Evolutionary conservation across 495 filamentous ascomycete genomes (phyloP).

Genomic region (Xylaria castorea): DNA sequence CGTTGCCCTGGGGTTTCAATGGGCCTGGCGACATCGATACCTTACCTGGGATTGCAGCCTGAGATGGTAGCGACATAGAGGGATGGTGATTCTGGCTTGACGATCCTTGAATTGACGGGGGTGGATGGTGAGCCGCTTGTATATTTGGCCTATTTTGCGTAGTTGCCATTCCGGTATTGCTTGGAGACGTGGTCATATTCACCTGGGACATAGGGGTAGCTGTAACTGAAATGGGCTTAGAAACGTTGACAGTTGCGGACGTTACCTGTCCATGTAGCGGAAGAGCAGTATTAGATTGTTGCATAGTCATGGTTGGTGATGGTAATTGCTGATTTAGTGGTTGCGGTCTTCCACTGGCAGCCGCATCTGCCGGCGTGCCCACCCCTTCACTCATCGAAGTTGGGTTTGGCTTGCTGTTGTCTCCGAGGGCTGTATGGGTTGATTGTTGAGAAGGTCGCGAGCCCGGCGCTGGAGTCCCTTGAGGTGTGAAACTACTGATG

Average conservation of each 20-base stretch:
- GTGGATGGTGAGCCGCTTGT: not conserved
- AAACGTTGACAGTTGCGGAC: not conserved
- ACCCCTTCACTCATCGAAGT: not conserved
- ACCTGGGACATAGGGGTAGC: not conserved
- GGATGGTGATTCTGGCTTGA: not conserved
- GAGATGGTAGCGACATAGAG: not conserved
- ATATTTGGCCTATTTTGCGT: not conserved
- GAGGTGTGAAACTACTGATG: slow-evolving; percentile 16
- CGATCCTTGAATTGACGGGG: not conserved
- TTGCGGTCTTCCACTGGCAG: not conserved
- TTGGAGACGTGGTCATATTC: not conserved
- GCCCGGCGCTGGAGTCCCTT: not conserved
- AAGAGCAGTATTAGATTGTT: slow-evolving; percentile 5
- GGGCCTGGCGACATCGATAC: slow-evolving; percentile 2
- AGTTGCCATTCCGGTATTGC: not conserved
- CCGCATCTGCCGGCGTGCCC: too few species aligned
- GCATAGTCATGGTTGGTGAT: slow-evolving; percentile 7
- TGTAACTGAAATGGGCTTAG: not conserved
- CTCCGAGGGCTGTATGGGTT: not conserved
- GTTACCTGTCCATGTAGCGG: not conserved
- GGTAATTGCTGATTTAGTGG: not conserved
- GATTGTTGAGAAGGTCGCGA: not conserved
- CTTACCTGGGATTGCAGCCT: not conserved
- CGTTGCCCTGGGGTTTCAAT: slow-evolving; percentile 1
- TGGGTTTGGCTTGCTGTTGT: slow-evolving; percentile 16